phyloP scores from a whole-genome alignment of 441 rosid species.

The Euphorbia schlechtendalii region DNA sequence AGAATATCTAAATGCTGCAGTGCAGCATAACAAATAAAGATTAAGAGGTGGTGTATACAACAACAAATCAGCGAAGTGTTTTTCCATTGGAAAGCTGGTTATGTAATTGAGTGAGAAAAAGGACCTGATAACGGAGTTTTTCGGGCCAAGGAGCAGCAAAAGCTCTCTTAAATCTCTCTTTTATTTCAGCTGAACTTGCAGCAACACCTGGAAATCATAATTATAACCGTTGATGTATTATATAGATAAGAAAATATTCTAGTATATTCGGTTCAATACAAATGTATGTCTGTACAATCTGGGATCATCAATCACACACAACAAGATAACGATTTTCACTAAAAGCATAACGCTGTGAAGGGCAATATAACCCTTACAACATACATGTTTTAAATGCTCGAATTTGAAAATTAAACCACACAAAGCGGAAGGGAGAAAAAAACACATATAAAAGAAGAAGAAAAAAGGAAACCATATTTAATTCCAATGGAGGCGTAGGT shows the following conservation, averaged over 20 bases:
- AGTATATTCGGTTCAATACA: too few species aligned
- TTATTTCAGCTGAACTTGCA: conserved; percentile 57
- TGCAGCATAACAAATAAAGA: not conserved
- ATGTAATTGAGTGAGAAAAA: conserved; percentile 4
- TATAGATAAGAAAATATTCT: too few species aligned
- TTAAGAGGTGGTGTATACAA: too few species aligned
- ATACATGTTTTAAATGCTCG: too few species aligned
- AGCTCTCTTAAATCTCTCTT: conserved; percentile 75
- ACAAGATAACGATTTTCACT: too few species aligned
- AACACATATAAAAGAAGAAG: too few species aligned
- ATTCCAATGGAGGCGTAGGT: conserved; percentile 66
- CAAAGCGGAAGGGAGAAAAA: not conserved
- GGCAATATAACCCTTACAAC: too few species aligned
- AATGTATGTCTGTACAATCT: too few species aligned
- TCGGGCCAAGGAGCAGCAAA: conserved; percentile 78
- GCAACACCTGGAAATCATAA: conserved; percentile 40
- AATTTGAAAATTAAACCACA: too few species aligned
- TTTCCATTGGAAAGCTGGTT: not conserved
- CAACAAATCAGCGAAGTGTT: not conserved
- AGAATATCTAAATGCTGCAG: not conserved
- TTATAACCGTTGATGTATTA: too few species aligned
- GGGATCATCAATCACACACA: too few species aligned
- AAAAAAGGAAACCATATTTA: conserved; percentile 50
- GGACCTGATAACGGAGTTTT: conserved; percentile 79
- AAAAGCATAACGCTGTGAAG: too few species aligned